A percentile compares a stretch with the other conserved stretches of the same genome.
These are phyloP conservation scores for Pichia sp. DNA, from an alignment of 1,139 yeast genomes.

Conservation along the genomic window DNA sequence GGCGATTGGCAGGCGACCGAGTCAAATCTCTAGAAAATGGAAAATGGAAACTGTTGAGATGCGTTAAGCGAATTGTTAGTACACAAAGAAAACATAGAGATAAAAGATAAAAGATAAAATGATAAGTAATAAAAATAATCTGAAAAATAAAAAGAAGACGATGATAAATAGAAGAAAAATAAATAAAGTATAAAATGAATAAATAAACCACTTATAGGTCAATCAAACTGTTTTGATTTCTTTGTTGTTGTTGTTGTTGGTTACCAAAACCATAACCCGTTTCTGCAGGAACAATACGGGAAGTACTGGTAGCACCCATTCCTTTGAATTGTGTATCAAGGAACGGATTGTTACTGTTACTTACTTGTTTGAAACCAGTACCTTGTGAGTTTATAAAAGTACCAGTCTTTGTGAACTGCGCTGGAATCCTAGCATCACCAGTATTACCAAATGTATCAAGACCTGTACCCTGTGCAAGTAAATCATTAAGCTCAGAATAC, in stretches of 20 bases:
- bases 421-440: constrained; percentile 84
- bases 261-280: constrained; percentile 96
- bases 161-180: background rate
- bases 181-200: background rate
- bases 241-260: constrained; percentile 30
- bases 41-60: too few species aligned
- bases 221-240: constrained; percentile 31
- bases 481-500: constrained; percentile 66
- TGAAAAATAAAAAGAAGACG: background rate
- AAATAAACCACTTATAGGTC: constrained; percentile 27
- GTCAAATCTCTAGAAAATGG: too few species aligned
- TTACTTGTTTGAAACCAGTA: constrained; percentile 62
- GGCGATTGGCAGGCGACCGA: too few species aligned
- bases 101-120: too few species aligned
- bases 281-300: constrained; percentile 51
- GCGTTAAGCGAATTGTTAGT: too few species aligned
- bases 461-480: constrained; percentile 85
- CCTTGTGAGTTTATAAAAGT: constrained; percentile 83
- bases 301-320: constrained; percentile 27
- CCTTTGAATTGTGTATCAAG: constrained; percentile 72
- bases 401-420: constrained; percentile 82
- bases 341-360: constrained; percentile 50
- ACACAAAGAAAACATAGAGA: too few species aligned
- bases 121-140: too few species aligned
- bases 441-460: constrained; percentile 94